Conservation (phyloP, 2,329 filamentous ascomycete species). For the Fusarium longipes region DNA sequence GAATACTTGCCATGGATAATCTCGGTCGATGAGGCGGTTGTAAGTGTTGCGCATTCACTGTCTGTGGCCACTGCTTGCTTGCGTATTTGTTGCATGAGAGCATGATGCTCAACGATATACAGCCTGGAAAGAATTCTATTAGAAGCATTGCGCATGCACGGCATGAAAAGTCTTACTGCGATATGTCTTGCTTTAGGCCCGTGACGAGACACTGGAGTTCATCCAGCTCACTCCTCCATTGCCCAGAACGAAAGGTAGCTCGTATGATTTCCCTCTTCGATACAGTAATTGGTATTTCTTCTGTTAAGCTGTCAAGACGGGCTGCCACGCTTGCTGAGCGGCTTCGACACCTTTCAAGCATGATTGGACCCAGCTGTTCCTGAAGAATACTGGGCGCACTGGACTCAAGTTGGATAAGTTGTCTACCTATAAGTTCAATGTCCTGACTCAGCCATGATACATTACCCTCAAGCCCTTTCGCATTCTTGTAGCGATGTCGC, state of each 20-base stretch:
- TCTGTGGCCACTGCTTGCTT: rapidly evolving
- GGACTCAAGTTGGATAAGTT: not conserved
- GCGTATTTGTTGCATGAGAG: not conserved
- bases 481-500: not conserved
- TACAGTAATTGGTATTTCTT: rapidly evolving
- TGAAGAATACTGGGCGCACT: not conserved
- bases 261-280: not conserved
- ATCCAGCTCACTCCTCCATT: constrained; percentile 7
- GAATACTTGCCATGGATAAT: not conserved
- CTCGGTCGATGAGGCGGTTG: rapidly evolving
- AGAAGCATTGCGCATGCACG: not conserved
- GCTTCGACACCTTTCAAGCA: constrained; percentile 11
- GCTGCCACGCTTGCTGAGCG: not conserved
- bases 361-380: constrained; percentile 9
- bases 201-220: not conserved
- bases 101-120: not conserved
- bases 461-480: not conserved
- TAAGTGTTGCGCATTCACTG: not conserved
- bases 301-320: not conserved
- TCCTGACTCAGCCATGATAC: not conserved
- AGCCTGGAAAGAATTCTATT: not conserved
- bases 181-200: not conserved
- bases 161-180: not conserved
- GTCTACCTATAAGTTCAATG: not conserved
- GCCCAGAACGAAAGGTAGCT: not conserved